A percentile compares a stretch with the other conserved stretches of the same genome.
phyloP scores from a whole-genome alignment of 163 green algal species.

The Scenedesmus sp. region DNA sequence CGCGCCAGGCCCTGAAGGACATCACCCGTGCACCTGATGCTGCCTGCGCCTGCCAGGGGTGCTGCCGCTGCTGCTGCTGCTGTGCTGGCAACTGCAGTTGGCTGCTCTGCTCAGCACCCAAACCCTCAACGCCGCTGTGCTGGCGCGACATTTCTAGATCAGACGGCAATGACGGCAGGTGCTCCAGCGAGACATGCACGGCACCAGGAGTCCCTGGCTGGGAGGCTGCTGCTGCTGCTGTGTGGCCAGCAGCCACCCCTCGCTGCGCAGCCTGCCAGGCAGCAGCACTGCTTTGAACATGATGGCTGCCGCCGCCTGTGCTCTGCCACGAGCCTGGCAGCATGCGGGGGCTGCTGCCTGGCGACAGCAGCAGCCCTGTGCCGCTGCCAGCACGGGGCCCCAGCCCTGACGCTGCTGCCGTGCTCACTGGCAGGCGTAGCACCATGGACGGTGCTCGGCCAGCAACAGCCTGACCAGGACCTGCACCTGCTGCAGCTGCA shows the following conservation, averaged over 20 bases:
- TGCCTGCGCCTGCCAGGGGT: background rate
- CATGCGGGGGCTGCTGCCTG: background rate
- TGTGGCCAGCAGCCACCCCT: background rate
- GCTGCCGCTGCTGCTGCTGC: slow-evolving; percentile 18
- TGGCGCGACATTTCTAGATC: background rate
- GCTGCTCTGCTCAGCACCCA: background rate
- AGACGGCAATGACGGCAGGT: background rate
- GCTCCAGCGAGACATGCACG: background rate
- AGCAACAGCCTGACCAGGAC: background rate
- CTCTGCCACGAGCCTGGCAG: slow-evolving; percentile 1
- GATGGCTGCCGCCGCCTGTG: background rate
- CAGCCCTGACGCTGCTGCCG: background rate
- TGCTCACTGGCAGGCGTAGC: background rate
- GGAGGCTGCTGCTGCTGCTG: background rate
- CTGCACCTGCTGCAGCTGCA: slow-evolving; percentile 7
- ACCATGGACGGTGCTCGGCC: background rate
- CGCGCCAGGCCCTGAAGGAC: background rate
- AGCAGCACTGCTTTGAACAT: background rate
- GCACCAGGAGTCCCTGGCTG: background rate
- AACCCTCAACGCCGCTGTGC: background rate
- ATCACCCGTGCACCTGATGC: background rate
- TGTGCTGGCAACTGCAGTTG: background rate
- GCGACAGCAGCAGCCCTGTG: background rate
- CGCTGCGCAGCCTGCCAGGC: background rate
- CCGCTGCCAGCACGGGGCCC: background rate